These are phyloP conservation scores for Cerrena zonata DNA, from an alignment of 1,284 basidiomycete species.

Conservation along the genomic window DNA sequence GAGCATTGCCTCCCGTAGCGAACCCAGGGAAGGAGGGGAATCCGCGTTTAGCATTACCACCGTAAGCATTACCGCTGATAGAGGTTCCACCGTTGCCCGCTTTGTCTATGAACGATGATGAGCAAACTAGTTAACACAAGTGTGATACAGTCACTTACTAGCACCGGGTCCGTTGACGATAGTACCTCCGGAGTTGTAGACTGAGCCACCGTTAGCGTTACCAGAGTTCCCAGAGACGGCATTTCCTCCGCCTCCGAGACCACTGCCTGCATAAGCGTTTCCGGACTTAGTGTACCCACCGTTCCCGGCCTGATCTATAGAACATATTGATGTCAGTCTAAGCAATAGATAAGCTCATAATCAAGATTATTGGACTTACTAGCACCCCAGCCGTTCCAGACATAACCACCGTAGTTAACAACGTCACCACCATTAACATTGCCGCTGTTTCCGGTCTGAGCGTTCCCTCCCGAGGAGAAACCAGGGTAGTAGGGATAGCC, in stretches of 20 bases:
- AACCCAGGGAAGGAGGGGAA: neutral
- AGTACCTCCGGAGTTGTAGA: slow-evolving; percentile 1
- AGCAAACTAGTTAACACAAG: no score
- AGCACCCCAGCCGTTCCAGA: slow-evolving; percentile 1
- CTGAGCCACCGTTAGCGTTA: slow-evolving; percentile 7
- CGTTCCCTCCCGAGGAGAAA: slow-evolving; percentile 4
- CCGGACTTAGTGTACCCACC: slow-evolving; percentile 8
- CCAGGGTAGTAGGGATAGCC: neutral
- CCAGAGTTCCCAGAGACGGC: slow-evolving; percentile 6
- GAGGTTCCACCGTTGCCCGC: slow-evolving; percentile 3
- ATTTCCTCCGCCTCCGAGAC: slow-evolving; percentile 3
- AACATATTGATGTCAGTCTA: neutral
- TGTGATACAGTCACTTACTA: neutral
- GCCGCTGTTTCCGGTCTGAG: slow-evolving; percentile 6
- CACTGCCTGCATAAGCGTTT: neutral
- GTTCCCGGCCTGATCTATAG: slow-evolving; percentile 7
- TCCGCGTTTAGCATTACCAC: neutral
- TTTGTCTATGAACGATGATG: neutral
- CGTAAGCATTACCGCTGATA: slow-evolving; percentile 1
- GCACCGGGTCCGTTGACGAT: slow-evolving; percentile 2
- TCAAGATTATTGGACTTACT: slow-evolving; percentile 4
- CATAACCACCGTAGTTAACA: slow-evolving; percentile 3
- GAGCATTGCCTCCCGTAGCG: slow-evolving; percentile 1
- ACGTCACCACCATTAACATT: slow-evolving; percentile 9
- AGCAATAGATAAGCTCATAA: neutral